Evolutionary conservation across 305 asterid species (phyloP).

Genomic region (Fraxinus albicans): DNA sequence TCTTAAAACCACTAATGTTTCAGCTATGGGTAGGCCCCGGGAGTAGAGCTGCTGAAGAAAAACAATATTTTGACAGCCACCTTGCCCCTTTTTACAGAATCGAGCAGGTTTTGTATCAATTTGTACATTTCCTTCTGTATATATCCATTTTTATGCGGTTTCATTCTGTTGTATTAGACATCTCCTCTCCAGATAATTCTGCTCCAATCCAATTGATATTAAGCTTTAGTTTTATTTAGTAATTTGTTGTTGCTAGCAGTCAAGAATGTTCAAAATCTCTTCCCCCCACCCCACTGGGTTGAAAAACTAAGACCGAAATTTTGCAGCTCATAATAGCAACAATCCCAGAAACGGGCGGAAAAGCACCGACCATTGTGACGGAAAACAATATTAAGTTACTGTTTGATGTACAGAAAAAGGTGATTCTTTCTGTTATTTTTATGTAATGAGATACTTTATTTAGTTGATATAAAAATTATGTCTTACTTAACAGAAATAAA

Average conservation of each 20-base stretch:
- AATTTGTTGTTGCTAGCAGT: not conserved
- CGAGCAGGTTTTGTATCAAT: slow-evolving; percentile 66
- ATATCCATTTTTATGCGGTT: not conserved
- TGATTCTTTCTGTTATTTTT: slow-evolving; percentile 20
- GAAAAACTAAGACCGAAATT: slow-evolving; percentile 20
- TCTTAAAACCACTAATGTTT: slow-evolving; percentile 20
- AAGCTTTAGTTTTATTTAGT: not conserved
- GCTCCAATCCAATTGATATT: not conserved
- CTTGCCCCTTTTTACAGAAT: slow-evolving; percentile 98
- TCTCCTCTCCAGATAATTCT: not conserved
- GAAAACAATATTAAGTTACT: slow-evolving; percentile 83
- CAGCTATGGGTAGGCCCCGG: slow-evolving; percentile 99
- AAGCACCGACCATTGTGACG: slow-evolving; percentile 80
- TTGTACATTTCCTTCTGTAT: not conserved
- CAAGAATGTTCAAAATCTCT: not conserved
- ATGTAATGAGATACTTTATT: slow-evolving; percentile 4
- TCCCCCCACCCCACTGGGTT: not conserved
- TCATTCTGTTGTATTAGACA: not conserved
- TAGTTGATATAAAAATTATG: not conserved
- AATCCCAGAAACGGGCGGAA: slow-evolving; percentile 62
- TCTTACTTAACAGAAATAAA: not conserved
- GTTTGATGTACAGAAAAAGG: slow-evolving; percentile 92
- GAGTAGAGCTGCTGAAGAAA: slow-evolving; percentile 98
- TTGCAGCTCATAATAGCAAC: slow-evolving; percentile 93
- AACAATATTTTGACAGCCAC: slow-evolving; percentile 81